These are phyloP conservation scores for Suillus weaverae DNA, from an alignment of 768 basidiomycete genomes.

Conservation along the genomic window DNA sequence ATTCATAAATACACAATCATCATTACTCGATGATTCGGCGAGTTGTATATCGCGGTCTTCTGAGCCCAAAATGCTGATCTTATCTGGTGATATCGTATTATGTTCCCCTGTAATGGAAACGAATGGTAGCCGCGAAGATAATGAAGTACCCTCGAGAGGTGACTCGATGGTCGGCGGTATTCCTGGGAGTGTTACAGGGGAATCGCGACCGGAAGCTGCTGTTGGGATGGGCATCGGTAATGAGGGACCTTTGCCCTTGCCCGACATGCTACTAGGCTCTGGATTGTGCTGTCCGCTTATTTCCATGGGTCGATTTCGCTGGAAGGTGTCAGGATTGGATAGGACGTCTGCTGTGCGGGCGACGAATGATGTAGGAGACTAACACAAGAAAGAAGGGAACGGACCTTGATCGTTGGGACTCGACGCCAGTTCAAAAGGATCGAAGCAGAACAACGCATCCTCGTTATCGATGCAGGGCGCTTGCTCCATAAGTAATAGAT, in stretches of 20 bases:
- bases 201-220: conserved; percentile 33
- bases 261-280: conserved; percentile 33
- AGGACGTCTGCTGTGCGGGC: conserved; percentile 1
- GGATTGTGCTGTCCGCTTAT: conserved; percentile 12
- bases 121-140: conserved; percentile 9
- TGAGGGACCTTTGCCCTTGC: conserved; percentile 58
- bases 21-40: conserved; percentile 5
- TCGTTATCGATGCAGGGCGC: conserved; percentile 52
- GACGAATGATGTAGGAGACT: conserved; percentile 10
- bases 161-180: conserved; percentile 16
- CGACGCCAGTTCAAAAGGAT: conserved; percentile 39
- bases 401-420: not conserved
- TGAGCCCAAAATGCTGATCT: too few species aligned
- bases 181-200: not conserved
- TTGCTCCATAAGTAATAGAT: conserved; percentile 35
- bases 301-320: not conserved
- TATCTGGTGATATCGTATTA: not conserved
- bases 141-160: conserved; percentile 17
- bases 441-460: conserved; percentile 51
- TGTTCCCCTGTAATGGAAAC: not conserved
- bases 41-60: conserved; percentile 1
- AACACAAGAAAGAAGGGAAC: conserved; percentile 12
- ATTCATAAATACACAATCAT: conserved; percentile 6
- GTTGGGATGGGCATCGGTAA: conserved; percentile 51
- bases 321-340: not conserved